Base-by-base conservation (phyloP, 805 yeast genomes). In the Lachancea thermotolerans region DNA sequence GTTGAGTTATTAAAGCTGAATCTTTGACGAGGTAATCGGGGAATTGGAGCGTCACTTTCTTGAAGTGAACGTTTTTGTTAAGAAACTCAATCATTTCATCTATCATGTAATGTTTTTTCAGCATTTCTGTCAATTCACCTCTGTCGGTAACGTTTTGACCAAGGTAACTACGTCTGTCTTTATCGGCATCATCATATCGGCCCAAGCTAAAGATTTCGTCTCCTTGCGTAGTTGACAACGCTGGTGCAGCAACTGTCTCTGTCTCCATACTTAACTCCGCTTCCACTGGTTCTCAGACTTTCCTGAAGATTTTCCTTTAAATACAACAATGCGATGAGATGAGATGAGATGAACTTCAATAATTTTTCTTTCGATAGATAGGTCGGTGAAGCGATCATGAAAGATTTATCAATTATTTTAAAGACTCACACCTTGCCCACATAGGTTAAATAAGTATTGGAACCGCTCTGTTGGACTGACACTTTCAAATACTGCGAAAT, bases 1-100 rank as follows among this genome's bases (percentile, higher is more conserved):
- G 64, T 46, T 79, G 78, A 0, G 78, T 78, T 1, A 91, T 77
- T 15, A 80, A 71, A 1, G 91, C 79, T 1, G 96, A 81, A 60
- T 91, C 97, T 35, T 80, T 72, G 1, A 93, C 77, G 32, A 90
- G 66, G 4, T 67, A 48, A 61, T 95, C 99, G 0, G 98, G 98
- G 52, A 93, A 91, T 65, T 93, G 99, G 29, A 93, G 68, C 0
- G 98, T 89, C 2, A 90, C 74, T 21, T 73, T 70, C 37, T 62
- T 65, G 60, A 66, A 81, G 3, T 57, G 56, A 27, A 57, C 59
- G 27, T 69, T 64, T 4, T 57, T 52, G 14, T 47, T 41, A 37
- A 85, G 63, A 40, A 66, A 68, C 0, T 53, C 53, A 0, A 72
- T 70, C 3, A 83, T 58, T 41, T 71, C 72, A 21, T 71, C 72